These are phyloP conservation scores for Ogataea zsoltii DNA, from an alignment of 805 yeast species.

Conservation along the genomic window DNA sequence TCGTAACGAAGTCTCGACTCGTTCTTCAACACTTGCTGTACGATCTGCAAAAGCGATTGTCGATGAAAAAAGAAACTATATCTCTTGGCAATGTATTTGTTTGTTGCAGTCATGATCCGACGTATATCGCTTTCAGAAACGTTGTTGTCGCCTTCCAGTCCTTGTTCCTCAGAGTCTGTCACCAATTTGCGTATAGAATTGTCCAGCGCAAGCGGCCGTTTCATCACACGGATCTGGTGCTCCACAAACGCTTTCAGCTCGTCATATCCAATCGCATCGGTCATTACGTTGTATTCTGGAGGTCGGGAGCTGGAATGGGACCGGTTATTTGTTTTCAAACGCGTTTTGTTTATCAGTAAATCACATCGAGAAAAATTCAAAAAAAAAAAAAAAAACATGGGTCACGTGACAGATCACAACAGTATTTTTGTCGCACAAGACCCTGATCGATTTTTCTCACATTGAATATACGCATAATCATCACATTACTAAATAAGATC, in stretches of 20 bases:
- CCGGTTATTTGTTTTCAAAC: too few species aligned
- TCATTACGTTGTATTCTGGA: too few species aligned
- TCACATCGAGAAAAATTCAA: too few species aligned
- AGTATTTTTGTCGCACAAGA: too few species aligned
- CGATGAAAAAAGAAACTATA: conserved; percentile 29
- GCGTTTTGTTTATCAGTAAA: too few species aligned
- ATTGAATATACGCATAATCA: too few species aligned
- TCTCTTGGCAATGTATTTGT: conserved; percentile 15
- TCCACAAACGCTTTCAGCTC: conserved; percentile 28
- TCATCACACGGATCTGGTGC: conserved; percentile 23
- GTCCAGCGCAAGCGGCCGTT: conserved; percentile 21
- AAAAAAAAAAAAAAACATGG: too few species aligned
- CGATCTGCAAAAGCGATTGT: conserved; percentile 33
- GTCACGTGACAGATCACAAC: too few species aligned
- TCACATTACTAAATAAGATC: too few species aligned
- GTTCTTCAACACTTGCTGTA: conserved; percentile 30
- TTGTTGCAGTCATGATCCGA: conserved; percentile 13
- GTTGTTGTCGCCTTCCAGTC: conserved; percentile 4
- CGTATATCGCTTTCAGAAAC: conserved; percentile 14
- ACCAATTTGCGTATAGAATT: conserved; percentile 10
- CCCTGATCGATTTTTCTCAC: too few species aligned
- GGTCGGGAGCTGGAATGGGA: too few species aligned
- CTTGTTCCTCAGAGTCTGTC: conserved; percentile 10
- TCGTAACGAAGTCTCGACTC: conserved; percentile 20
- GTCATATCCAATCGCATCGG: conserved; percentile 23